Evolutionary conservation across 176 grass and related monocot species (phyloP).

Genomic region (Raddia distichophylla): DNA sequence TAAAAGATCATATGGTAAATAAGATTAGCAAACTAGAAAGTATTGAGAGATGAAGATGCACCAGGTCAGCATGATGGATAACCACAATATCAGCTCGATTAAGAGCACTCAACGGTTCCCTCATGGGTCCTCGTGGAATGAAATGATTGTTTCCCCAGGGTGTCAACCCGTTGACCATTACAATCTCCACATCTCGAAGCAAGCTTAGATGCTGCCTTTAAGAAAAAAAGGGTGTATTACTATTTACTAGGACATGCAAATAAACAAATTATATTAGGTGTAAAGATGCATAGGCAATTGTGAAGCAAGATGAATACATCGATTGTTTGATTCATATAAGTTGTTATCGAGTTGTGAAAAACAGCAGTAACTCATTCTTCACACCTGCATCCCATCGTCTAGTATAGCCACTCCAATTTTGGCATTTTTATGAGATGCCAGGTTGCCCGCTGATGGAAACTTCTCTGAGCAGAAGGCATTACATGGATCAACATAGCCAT

Average conservation of each 20-base stretch:
- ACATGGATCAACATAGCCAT: slow-evolving; percentile 51
- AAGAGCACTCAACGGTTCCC: slow-evolving; percentile 70
- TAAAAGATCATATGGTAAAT: neutral
- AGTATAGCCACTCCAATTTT: slow-evolving; percentile 74
- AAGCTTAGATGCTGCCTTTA: slow-evolving; percentile 85
- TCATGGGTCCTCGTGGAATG: slow-evolving; percentile 79
- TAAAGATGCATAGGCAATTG: neutral
- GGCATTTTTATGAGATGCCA: slow-evolving; percentile 10
- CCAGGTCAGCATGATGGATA: slow-evolving; percentile 82
- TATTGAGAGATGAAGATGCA: slow-evolving; percentile 30
- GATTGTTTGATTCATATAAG: neutral
- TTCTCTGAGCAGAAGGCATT: slow-evolving; percentile 15
- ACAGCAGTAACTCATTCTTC: neutral
- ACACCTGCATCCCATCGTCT: slow-evolving; percentile 96
- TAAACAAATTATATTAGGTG: neutral
- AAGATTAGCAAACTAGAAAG: neutral
- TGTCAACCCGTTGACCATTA: slow-evolving; percentile 79
- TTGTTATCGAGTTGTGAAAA: neutral
- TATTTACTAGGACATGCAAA: neutral
- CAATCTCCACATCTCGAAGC: slow-evolving; percentile 76
- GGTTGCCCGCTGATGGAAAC: neutral
- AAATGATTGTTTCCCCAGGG: slow-evolving; percentile 79
- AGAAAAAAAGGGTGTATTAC: neutral
- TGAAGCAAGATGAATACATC: neutral
- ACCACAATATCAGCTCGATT: slow-evolving; percentile 72